Evolutionary conservation across 768 basidiomycete species (phyloP).

Genomic region (Rhodotorula graminis): DNA sequence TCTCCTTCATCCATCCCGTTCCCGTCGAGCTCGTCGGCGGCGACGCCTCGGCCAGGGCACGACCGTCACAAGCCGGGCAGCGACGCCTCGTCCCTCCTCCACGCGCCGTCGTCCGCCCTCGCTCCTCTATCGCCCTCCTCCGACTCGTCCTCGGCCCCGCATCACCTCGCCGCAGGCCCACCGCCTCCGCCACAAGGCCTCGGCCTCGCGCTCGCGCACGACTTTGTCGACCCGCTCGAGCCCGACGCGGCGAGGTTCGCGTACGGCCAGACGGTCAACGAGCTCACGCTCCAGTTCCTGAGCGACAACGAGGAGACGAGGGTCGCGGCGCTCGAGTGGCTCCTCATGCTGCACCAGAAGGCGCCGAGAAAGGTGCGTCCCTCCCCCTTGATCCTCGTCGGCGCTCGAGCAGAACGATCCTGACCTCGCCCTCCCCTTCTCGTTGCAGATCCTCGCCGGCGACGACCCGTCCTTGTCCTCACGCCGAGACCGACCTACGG

Average conservation of each 20-base stretch:
- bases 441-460: constrained; percentile 76
- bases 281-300: constrained; percentile 84
- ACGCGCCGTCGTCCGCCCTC: neutral
- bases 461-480: constrained; percentile 56
- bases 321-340: constrained; percentile 92
- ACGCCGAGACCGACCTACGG: neutral
- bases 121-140: constrained; percentile 2
- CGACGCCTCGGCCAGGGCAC: constrained; percentile 14
- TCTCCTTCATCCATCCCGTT: constrained; percentile 24
- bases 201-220: constrained; percentile 2
- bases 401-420: too few relatives aligned
- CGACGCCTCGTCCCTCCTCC: constrained; percentile 16
- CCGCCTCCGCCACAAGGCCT: neutral
- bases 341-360: constrained; percentile 97
- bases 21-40: constrained; percentile 6
- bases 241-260: constrained; percentile 71
- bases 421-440: too few relatives aligned
- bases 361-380: constrained; percentile 78
- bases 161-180: neutral
- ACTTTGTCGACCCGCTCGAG: constrained; percentile 38
- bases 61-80: constrained; percentile 32
- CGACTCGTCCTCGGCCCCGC: neutral
- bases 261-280: constrained; percentile 86
- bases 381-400: too few relatives aligned
- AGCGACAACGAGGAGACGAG: constrained; percentile 95